These are phyloP conservation scores for Ceratocystis ficicola DNA, from an alignment of 2,329 filamentous ascomycete genomes.

Conservation along the genomic window DNA sequence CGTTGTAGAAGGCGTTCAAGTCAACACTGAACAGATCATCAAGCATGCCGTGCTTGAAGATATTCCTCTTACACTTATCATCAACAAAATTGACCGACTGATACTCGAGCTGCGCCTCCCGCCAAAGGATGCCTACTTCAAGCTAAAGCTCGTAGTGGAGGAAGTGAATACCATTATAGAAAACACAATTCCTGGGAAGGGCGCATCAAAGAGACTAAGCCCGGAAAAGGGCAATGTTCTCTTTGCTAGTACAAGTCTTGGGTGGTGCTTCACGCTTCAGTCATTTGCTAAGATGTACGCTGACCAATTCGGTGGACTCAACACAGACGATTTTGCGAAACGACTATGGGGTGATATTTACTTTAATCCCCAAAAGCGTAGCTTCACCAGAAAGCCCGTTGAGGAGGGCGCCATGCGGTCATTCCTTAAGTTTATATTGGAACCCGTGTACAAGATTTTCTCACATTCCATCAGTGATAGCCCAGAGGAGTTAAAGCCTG, in stretches of 20 bases:
- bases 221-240: constrained; percentile 98
- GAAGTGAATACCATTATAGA: constrained; percentile 96
- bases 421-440: constrained; percentile 88
- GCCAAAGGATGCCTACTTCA: constrained; percentile 94
- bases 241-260: constrained; percentile 85
- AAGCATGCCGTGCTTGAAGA: constrained; percentile 87
- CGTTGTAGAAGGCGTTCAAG: constrained; percentile 96
- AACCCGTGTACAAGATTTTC: constrained; percentile 96
- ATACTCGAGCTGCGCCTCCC: constrained; percentile 91
- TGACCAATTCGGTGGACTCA: constrained; percentile 71
- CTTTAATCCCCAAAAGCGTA: constrained; percentile 81
- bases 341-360: constrained; percentile 95
- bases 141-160: constrained; percentile 96
- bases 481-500: constrained; percentile 69
- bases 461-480: constrained; percentile 88
- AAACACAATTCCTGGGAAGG: constrained; percentile 67
- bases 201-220: constrained; percentile 68
- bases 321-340: constrained; percentile 67
- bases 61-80: constrained; percentile 73
- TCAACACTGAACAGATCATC: constrained; percentile 94
- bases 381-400: constrained; percentile 76
- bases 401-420: constrained; percentile 72
- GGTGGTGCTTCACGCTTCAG: constrained; percentile 89
- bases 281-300: constrained; percentile 97
- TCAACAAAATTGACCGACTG: constrained; percentile 96